Percentiles rank a stretch among this genome's conserved stretches.
Conservation (phyloP, 2,329 filamentous ascomycete genomes). For the Colletotrichum sp. region DNA sequence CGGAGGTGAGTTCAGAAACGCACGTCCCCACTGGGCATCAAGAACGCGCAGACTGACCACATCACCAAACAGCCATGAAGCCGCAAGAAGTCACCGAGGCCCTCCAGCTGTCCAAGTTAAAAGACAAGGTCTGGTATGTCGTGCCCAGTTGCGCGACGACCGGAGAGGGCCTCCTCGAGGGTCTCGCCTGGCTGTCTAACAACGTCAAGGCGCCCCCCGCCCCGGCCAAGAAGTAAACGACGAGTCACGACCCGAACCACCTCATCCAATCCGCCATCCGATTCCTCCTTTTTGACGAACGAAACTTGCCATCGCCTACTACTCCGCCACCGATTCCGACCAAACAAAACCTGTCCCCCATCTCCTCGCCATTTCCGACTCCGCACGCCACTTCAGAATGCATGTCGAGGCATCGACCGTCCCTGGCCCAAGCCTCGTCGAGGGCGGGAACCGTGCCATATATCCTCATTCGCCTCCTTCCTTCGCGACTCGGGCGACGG, state of each 20-base stretch:
- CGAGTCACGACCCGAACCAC: neutral
- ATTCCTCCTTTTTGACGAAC: neutral
- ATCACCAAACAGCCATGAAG: constrained; percentile 67
- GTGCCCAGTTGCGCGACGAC: constrained; percentile 83
- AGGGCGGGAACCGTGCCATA: neutral
- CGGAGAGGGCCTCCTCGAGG: constrained; percentile 81
- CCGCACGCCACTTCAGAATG: neutral
- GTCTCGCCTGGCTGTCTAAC: constrained; percentile 82
- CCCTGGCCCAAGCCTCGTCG: neutral
- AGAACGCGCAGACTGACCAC: neutral
- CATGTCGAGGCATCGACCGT: neutral
- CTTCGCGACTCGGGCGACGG: neutral
- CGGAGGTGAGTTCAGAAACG: constrained; percentile 59
- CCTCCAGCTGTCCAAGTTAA: constrained; percentile 77
- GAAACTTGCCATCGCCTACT: neutral
- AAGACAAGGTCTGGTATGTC: constrained; percentile 86
- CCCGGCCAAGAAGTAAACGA: constrained; percentile 57
- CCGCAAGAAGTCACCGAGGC: constrained; percentile 80
- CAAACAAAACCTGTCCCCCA: neutral
- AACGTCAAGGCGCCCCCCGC: constrained; percentile 74
- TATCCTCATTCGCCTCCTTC: neutral
- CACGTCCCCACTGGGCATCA: neutral
- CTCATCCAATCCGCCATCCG: neutral
- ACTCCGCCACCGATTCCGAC: neutral
- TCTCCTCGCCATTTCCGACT: neutral